Conservation (phyloP, 2,329 filamentous ascomycete species). For the Penicillium sp. region DNA sequence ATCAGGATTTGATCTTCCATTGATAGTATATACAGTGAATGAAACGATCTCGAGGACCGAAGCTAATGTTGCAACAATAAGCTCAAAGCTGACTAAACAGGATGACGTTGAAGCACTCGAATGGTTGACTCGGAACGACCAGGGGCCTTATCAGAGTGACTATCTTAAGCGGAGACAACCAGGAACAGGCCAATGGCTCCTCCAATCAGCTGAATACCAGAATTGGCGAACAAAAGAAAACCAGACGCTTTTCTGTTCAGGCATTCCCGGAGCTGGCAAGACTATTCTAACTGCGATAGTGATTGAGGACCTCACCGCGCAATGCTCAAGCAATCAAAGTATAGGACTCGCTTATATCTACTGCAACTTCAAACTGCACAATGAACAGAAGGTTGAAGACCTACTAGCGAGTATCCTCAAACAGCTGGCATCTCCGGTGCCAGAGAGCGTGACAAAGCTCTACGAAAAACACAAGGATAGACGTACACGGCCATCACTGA, state of each 20-base stretch:
- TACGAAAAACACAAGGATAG: slow-evolving; percentile 8
- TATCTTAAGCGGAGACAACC: slow-evolving; percentile 36
- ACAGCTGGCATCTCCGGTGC: slow-evolving; percentile 1
- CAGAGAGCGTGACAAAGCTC: slow-evolving; percentile 1
- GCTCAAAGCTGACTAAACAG: background rate
- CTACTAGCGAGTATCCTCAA: slow-evolving; percentile 31
- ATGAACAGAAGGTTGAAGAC: slow-evolving; percentile 36
- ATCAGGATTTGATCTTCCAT: no score
- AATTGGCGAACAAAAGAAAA: slow-evolving; percentile 4
- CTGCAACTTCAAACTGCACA: slow-evolving; percentile 40
- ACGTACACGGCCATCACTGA: slow-evolving; percentile 6
- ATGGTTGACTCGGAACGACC: slow-evolving; percentile 44
- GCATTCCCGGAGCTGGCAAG: slow-evolving; percentile 10
- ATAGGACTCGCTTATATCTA: slow-evolving; percentile 48
- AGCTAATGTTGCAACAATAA: background rate
- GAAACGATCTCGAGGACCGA: no score
- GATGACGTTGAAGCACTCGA: slow-evolving; percentile 26
- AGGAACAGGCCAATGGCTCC: slow-evolving; percentile 44
- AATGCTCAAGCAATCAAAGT: slow-evolving; percentile 21
- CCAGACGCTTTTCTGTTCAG: slow-evolving; percentile 3
- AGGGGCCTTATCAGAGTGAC: slow-evolving; percentile 42
- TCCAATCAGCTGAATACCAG: slow-evolving; percentile 39
- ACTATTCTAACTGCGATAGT: slow-evolving; percentile 2
- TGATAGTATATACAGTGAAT: no score
- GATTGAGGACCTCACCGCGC: slow-evolving; percentile 20